Evolutionary conservation across 805 yeast species (phyloP), one percentile per base, ranked within the genome.

Genomic region (Starmerella powellii): DNA sequence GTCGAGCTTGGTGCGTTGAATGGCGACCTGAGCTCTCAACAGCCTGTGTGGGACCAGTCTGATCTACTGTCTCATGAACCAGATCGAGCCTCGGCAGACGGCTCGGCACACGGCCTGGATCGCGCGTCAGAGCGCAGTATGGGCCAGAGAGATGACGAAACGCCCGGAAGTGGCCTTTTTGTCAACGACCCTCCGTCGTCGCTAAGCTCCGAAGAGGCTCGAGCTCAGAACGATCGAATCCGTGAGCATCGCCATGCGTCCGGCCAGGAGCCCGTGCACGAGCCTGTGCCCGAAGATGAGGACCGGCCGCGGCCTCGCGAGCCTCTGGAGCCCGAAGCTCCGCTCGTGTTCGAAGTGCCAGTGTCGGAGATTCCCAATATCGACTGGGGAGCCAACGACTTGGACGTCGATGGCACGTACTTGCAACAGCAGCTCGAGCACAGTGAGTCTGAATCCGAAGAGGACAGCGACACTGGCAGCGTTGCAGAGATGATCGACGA

Each of bases 401-500:
- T 31, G 3, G 46, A 41, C 31, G 24, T 41, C n/a, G 41, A 34
- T 16, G 41, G 30, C 6, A 31, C 18, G 17, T 42, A 24, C 18
- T 27, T 43, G 6, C 16, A 40, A 15, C 47, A 48, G 39, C 44
- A 38, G 21, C 46, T 43, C 16, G 52, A 48, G 36, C 34, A 35
- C 35, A 40, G 38, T 18, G 51, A 48, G 31, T 33, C 38, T 19
- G 52, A 46, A 29, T 31, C 40, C 8, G 50, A 48, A 5, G 41
- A 35, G 6, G 52, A 42, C 17, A 44, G 46, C 21, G 50, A 48
- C 27, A 41, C 38, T 4, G 53, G 51, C 17, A 44, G 51, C 24
- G 37, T 50, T 13, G 45, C 38, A 8, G 52, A 50, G 18, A 50
- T 50, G 47, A 37, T 50, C 17, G 46, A 34, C 16, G 42, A 37